phyloP scores from a whole-genome alignment of 768 basidiomycete species.

The Leccinum broughii region DNA sequence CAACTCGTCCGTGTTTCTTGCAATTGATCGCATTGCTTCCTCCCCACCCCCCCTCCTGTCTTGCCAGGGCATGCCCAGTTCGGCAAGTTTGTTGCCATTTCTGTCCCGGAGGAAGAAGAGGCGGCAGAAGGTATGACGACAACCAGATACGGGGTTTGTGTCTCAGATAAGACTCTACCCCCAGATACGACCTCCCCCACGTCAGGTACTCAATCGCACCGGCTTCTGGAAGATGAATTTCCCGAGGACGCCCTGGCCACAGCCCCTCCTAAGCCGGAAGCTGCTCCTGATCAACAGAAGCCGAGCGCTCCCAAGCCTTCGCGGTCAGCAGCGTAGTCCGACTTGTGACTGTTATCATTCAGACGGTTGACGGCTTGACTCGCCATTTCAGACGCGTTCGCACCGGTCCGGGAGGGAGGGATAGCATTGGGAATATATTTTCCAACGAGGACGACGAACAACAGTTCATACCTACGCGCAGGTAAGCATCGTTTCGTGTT shows the following conservation, averaged over 20 bases:
- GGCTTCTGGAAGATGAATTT: slow-evolving; percentile 36
- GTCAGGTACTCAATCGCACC: slow-evolving; percentile 6
- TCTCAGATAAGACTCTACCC: neutral
- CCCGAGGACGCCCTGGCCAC: slow-evolving; percentile 58
- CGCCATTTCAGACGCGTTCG: slow-evolving; percentile 34
- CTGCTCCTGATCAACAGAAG: slow-evolving; percentile 4
- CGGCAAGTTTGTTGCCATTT: slow-evolving; percentile 45
- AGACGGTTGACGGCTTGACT: slow-evolving; percentile 5
- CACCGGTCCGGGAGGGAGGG: slow-evolving; percentile 31
- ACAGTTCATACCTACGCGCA: slow-evolving; percentile 69
- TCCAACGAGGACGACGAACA: slow-evolving; percentile 40
- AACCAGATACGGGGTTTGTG: neutral
- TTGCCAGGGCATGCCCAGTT: slow-evolving; percentile 67
- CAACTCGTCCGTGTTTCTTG: neutral
- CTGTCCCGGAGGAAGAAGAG: slow-evolving; percentile 28
- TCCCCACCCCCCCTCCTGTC: neutral
- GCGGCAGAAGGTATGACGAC: slow-evolving; percentile 19
- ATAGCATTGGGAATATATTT: slow-evolving; percentile 43
- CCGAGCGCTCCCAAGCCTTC: slow-evolving; percentile 41
- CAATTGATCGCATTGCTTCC: neutral
- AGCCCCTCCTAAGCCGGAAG: slow-evolving; percentile 57
- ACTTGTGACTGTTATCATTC: neutral
- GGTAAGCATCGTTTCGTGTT: slow-evolving; percentile 39
- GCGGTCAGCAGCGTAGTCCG: slow-evolving; percentile 44
- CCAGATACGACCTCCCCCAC: slow-evolving; percentile 16